A percentile compares a stretch with the other conserved stretches of the same genome.
Conservation (phyloP, 1,284 basidiomycete species). For the Cystobasidium sp. region DNA sequence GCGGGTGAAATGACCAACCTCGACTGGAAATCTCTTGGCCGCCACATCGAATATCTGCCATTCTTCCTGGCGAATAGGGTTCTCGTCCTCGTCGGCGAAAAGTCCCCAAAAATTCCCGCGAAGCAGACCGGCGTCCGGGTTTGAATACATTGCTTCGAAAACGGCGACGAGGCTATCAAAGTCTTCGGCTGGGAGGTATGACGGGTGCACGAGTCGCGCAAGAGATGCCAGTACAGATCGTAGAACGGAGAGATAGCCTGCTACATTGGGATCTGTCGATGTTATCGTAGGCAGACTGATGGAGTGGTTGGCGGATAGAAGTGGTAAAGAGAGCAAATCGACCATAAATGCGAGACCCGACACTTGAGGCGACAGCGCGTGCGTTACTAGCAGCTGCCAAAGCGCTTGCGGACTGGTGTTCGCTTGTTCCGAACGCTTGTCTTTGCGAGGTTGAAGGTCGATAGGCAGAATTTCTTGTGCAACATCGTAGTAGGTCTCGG, state of each 20-base stretch:
- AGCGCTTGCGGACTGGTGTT: constrained; percentile 52
- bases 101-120: constrained; percentile 68
- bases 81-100: constrained; percentile 22
- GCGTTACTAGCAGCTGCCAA: constrained; percentile 56
- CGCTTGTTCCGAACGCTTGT: constrained; percentile 45
- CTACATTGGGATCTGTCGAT: constrained; percentile 65
- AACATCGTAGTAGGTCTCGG: constrained; percentile 47
- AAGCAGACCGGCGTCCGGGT: constrained; percentile 72
- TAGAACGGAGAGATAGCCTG: constrained; percentile 78
- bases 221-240: constrained; percentile 69
- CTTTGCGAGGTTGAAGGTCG: constrained; percentile 42
- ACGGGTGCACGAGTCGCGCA: constrained; percentile 67
- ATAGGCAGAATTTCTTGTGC: constrained; percentile 46
- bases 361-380: constrained; percentile 55
- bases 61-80: constrained; percentile 60
- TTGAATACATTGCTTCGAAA: constrained; percentile 78
- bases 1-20: constrained; percentile 71
- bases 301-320: constrained; percentile 50
- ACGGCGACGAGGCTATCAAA: constrained; percentile 73
- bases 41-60: constrained; percentile 78
- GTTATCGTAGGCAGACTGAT: constrained; percentile 43
- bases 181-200: constrained; percentile 75
- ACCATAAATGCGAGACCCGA: constrained; percentile 54
- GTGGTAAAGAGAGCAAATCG: constrained; percentile 53
- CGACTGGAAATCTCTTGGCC: constrained; percentile 77